A percentile compares a stretch with the other conserved stretches of the same genome.
Conservation (phyloP, 2,329 filamentous ascomycete species). For the Fusarium setosum region DNA sequence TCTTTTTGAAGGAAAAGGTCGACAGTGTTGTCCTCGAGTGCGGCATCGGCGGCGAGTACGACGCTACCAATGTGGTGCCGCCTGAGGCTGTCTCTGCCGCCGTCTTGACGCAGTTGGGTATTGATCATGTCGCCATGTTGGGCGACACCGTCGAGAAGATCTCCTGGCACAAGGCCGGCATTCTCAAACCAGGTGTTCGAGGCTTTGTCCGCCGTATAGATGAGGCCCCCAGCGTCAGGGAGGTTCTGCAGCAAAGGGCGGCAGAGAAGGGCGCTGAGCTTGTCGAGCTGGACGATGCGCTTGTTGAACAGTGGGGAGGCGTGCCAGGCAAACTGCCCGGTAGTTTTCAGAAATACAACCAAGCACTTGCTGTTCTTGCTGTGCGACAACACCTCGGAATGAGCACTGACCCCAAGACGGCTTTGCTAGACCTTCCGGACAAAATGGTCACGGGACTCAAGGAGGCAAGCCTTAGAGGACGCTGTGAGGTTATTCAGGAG, state of each 20-base stretch:
- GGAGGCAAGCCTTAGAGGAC: constrained; percentile 75
- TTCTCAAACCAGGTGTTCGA: constrained; percentile 74
- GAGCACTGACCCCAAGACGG: constrained; percentile 28
- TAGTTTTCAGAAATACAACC: constrained; percentile 68
- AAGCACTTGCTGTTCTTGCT: constrained; percentile 66
- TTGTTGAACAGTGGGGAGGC: constrained; percentile 55
- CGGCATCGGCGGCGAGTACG: constrained; percentile 93
- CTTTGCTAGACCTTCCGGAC: constrained; percentile 40
- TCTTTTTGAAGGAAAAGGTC: constrained; percentile 81
- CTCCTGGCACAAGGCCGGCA: constrained; percentile 90
- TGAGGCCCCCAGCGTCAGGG: constrained; percentile 51
- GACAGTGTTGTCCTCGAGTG: constrained; percentile 88
- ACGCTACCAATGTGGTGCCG: constrained; percentile 87
- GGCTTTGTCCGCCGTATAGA: constrained; percentile 49
- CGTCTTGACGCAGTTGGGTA: constrained; percentile 83
- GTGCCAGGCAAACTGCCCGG: constrained; percentile 57
- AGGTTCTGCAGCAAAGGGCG: constrained; percentile 70
- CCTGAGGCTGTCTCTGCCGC: constrained; percentile 72
- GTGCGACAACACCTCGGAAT: constrained; percentile 67
- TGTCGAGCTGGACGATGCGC: constrained; percentile 54
- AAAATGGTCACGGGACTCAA: constrained; percentile 74
- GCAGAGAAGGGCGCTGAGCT: constrained; percentile 63
- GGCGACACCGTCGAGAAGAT: constrained; percentile 84
- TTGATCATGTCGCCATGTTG: constrained; percentile 86
- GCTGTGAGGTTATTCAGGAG: constrained; percentile 75